Evolutionary conservation across 495 filamentous ascomycete genomes (phyloP).

Genomic region (Talaromyces stipitatus): DNA sequence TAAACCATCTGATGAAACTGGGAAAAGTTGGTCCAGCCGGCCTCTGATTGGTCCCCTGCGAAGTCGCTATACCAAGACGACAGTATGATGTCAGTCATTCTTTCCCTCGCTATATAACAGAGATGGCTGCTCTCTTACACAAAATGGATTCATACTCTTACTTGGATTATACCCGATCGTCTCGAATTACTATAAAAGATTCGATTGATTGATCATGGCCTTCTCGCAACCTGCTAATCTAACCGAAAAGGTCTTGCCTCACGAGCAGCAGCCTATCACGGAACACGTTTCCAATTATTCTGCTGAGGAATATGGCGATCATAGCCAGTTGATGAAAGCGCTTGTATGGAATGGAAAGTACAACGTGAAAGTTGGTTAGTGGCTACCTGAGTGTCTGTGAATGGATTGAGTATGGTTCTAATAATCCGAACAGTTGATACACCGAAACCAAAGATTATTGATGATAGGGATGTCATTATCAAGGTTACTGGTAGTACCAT

Average conservation of each 20-base stretch:
- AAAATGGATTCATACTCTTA: neutral
- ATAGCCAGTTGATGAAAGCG: slow-evolving; percentile 12
- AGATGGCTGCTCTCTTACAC: neutral
- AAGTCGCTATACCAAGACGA: neutral
- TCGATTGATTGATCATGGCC: slow-evolving; percentile 32
- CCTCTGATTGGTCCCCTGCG: neutral
- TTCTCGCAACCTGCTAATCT: slow-evolving; percentile 55
- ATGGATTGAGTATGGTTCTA: no score
- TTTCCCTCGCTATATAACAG: no score
- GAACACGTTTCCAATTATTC: slow-evolving; percentile 36
- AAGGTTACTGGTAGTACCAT: slow-evolving; percentile 81
- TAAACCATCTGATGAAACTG: no score
- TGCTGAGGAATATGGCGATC: slow-evolving; percentile 27
- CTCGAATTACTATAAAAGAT: no score
- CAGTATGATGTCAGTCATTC: neutral
- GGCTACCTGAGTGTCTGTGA: no score
- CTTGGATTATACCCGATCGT: no score
- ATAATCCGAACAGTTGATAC: slow-evolving; percentile 41
- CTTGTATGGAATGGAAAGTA: slow-evolving; percentile 34
- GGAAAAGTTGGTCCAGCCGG: neutral
- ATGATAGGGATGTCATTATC: slow-evolving; percentile 71
- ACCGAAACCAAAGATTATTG: slow-evolving; percentile 61
- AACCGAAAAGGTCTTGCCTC: slow-evolving; percentile 59
- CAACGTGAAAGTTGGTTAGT: slow-evolving; percentile 35
- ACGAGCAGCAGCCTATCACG: slow-evolving; percentile 34